Percentiles rank a stretch among this genome's conserved stretches.
These are phyloP conservation scores for Epichloe uncinata DNA, from an alignment of 2,329 filamentous ascomycete genomes.

Conservation along the genomic window DNA sequence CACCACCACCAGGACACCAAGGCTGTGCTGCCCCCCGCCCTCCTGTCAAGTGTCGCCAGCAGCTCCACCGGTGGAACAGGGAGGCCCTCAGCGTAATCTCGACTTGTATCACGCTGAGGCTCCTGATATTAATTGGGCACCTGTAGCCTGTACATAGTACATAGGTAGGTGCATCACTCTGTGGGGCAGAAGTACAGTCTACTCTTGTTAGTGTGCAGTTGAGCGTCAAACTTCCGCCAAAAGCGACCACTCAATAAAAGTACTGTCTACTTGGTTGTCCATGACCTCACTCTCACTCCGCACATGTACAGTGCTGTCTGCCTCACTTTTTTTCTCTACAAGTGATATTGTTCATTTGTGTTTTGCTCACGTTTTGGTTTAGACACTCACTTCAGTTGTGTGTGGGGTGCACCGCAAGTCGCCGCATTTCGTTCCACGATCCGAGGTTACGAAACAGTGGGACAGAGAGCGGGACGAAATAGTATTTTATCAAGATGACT, in stretches of 20 bases:
- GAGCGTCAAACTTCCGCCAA: background rate
- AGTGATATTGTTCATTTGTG: too few relatives aligned
- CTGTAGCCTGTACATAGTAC: too few relatives aligned
- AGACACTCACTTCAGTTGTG: too few relatives aligned
- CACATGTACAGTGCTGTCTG: too few relatives aligned
- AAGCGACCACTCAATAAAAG: background rate
- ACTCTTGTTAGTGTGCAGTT: background rate
- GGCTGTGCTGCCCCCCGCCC: background rate
- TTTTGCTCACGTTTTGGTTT: too few relatives aligned
- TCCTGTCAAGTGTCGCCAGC: background rate
- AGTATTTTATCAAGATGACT: too few relatives aligned
- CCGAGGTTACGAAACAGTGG: too few relatives aligned
- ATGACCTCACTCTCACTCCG: background rate
- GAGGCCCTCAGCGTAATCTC: background rate
- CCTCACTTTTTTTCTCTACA: too few relatives aligned
- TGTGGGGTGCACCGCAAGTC: too few relatives aligned
- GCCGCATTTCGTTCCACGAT: too few relatives aligned
- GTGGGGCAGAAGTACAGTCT: background rate
- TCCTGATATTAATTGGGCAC: background rate
- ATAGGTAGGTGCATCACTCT: too few relatives aligned
- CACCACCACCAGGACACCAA: background rate
- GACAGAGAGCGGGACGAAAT: too few relatives aligned
- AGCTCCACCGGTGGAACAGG: background rate
- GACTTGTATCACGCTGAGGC: background rate
- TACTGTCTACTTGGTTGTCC: background rate